Conservation (phyloP, 1,284 basidiomycete genomes). For the Fomitopsis schrenkii region DNA sequence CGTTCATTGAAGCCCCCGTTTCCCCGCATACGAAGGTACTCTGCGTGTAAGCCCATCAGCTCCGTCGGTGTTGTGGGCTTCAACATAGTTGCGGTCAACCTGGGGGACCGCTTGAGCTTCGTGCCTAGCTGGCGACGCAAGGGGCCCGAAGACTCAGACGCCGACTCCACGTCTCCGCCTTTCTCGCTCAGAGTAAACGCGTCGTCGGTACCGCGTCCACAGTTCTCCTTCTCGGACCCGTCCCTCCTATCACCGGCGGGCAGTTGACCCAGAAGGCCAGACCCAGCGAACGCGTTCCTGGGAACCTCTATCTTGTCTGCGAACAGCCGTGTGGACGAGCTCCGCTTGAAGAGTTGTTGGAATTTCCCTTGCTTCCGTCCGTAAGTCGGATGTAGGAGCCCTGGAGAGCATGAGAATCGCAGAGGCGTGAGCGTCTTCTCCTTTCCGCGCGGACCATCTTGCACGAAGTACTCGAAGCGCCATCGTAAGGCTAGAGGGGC, state of each 20-base stretch:
- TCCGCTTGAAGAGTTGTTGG: conserved; percentile 69
- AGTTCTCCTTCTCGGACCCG: background rate
- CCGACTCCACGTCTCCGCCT: background rate
- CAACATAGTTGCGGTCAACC: background rate
- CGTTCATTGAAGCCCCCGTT: background rate
- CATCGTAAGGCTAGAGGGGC: conserved; percentile 48
- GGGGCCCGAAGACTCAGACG: background rate
- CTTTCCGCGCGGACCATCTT: conserved; percentile 48
- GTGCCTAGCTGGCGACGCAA: background rate
- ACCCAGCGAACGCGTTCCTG: background rate
- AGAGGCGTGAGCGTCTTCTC: conserved; percentile 71
- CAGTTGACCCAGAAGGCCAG: background rate
- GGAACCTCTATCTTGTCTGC: conserved; percentile 46
- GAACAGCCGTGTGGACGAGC: conserved; percentile 50
- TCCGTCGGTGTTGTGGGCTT: background rate
- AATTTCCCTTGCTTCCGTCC: conserved; percentile 60
- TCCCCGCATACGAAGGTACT: background rate
- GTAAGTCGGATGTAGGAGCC: conserved; percentile 56
- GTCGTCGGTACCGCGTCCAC: background rate
- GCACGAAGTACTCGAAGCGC: conserved; percentile 76
- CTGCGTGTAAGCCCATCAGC: background rate
- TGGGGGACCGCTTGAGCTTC: background rate
- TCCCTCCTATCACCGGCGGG: background rate
- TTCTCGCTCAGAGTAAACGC: background rate
- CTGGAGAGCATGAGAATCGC: conserved; percentile 69